Conservation (phyloP, 345 rosid genomes). For the Boechera divaricarpa region DNA sequence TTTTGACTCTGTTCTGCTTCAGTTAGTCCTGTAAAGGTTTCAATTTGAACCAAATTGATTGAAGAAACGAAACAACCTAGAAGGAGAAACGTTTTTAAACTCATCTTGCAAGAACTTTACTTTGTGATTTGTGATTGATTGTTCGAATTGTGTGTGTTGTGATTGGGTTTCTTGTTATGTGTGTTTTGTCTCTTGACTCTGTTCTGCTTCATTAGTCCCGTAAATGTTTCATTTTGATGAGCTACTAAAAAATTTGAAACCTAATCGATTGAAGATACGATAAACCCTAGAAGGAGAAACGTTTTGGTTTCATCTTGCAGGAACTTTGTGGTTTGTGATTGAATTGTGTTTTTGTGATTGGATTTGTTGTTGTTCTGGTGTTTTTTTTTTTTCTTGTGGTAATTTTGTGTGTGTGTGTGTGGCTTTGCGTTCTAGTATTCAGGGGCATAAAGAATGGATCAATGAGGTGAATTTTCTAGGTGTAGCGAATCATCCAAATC, state of each 20-base stretch:
- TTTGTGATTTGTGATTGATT: neutral
- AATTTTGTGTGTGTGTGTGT: conserved; percentile 26
- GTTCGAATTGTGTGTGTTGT: neutral
- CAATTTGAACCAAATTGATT: neutral
- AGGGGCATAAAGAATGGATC: conserved; percentile 99
- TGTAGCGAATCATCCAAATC: conserved; percentile 91
- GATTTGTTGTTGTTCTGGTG: neutral
- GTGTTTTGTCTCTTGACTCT: conserved; percentile 20
- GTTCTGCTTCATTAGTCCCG: neutral
- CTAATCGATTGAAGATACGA: too few species aligned
- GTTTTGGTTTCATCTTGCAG: too few species aligned
- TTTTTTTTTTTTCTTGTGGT: conserved; percentile 36
- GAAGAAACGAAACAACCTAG: neutral
- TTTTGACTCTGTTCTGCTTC: neutral
- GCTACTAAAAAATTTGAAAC: too few species aligned
- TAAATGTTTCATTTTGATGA: neutral
- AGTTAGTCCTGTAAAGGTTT: neutral
- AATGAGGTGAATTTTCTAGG: conserved; percentile 94
- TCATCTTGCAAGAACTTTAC: neutral
- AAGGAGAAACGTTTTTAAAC: neutral
- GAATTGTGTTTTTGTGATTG: neutral
- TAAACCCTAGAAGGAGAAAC: neutral
- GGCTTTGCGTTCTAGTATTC: conserved; percentile 65
- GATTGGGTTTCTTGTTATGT: neutral
- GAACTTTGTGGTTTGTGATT: neutral